Percentiles rank a stretch among this genome's conserved stretches.
phyloP scores from a whole-genome alignment of 2,329 filamentous ascomycete genomes.

The Pseudodiploospora longispora region DNA sequence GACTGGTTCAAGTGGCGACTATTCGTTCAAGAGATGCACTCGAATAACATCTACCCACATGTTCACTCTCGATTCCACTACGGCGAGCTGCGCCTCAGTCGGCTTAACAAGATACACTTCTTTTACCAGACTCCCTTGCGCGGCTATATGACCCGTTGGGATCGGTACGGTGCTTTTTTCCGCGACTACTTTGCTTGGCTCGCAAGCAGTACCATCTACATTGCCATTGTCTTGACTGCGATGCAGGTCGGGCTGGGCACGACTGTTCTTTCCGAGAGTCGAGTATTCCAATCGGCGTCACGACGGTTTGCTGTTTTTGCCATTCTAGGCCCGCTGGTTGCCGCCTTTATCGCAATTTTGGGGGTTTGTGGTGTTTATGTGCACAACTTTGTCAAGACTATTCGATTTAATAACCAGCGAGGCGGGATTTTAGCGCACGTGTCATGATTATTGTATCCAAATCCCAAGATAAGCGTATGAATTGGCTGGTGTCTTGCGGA shows the following conservation, averaged over 20 bases:
- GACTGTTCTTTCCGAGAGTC: constrained; percentile 18
- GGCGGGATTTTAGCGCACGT: too few species aligned
- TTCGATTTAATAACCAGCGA: too few species aligned
- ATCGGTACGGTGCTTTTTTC: neutral
- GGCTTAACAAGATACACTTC: constrained; percentile 2
- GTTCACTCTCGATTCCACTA: constrained; percentile 6
- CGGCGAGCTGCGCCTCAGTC: constrained; percentile 5
- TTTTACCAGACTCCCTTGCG: neutral
- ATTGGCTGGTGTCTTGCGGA: too few species aligned
- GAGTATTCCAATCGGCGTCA: constrained; percentile 29
- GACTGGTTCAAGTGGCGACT: neutral
- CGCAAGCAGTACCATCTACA: constrained; percentile 28
- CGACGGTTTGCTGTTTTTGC: constrained; percentile 39
- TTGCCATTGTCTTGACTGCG: constrained; percentile 35
- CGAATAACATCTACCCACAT: neutral
- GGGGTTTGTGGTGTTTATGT: too few species aligned
- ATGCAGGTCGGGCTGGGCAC: constrained; percentile 38
- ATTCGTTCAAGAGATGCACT: neutral
- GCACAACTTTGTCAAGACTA: too few species aligned
- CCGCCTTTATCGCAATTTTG: too few species aligned
- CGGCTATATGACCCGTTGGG: neutral
- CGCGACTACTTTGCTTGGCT: constrained; percentile 31
- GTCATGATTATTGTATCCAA: too few species aligned
- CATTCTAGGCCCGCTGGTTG: constrained; percentile 17
- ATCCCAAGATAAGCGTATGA: too few species aligned